Evolutionary conservation across 1,284 basidiomycete genomes (phyloP), one percentile per base, ranked within the genome.

Genomic region (Malassezia nana): DNA sequence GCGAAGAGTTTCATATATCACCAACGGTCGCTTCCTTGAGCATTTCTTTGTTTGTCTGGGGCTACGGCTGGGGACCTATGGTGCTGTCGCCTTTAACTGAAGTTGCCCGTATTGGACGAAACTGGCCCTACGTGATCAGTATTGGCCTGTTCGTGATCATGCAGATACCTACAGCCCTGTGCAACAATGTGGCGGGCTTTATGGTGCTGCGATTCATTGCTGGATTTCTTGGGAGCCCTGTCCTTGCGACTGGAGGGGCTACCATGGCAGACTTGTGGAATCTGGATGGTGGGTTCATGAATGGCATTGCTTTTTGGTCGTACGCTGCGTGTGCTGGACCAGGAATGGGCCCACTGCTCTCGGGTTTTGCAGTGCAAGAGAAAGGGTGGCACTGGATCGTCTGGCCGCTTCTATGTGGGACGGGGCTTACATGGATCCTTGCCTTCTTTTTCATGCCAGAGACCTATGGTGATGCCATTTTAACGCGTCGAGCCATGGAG

Each of bases 141-240:
- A 18, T 60, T 6, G 24, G 54, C 13, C 18, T 57, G 4, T 58
- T 63, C 30, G 42, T 57, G n/a, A 33, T 47, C 8, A 40, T 64
- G 30, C 51, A 57, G 6, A 40, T 65, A 16, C 53, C 53, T 6
- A 55, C 51, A 22, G 61, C 54, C 0, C 28, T 57, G 2, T 44
- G 53, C 5, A 24, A 48, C 22, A 53, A 52, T 22, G 43, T 41
- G 16, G 49, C 50, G 8, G 43, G 55, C 4, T 53, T 60, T 31
- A 49, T 66, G 46, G 31, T 50, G 12, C 26, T 61, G 4, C 66
- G 76, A 20, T 76, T 76, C 63, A 33, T 76, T 15, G 67, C 70
- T 38, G 75, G 75, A 2, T 76, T 75, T 52, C 52, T 75, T 10
- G 75, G 74, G 6, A 63, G 62, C 6, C 74, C 75, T 1, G 68